Percentiles rank a stretch among this genome's conserved stretches.
These are phyloP conservation scores for Xylaria digitata DNA, from an alignment of 2,329 filamentous ascomycete genomes.

Conservation along the genomic window DNA sequence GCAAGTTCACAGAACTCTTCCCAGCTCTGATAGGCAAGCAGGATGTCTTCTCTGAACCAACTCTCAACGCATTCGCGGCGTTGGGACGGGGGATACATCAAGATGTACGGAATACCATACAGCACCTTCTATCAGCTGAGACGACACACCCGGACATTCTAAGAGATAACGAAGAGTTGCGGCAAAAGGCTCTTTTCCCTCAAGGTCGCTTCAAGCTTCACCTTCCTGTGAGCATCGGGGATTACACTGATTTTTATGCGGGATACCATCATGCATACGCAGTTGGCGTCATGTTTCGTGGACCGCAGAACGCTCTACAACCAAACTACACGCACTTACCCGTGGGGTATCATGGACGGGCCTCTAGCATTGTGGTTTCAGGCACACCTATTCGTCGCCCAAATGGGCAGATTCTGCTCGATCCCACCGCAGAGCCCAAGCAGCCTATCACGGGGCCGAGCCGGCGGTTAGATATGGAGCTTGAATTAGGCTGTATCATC, in stretches of 20 bases:
- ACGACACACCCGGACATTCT: conserved; percentile 71
- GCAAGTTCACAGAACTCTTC: conserved; percentile 41
- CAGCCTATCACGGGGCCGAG: conserved; percentile 71
- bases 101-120: conserved; percentile 75
- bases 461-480: conserved; percentile 79
- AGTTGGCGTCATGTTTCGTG: conserved; percentile 78
- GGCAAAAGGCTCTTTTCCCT: conserved; percentile 68
- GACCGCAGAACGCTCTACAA: conserved; percentile 77
- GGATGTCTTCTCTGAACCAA: conserved; percentile 71
- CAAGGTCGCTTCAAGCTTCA: conserved; percentile 72
- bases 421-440: conserved; percentile 71
- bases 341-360: conserved; percentile 83
- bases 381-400: conserved; percentile 80
- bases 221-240: conserved; percentile 80
- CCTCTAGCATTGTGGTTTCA: conserved; percentile 79
- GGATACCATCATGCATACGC: conserved; percentile 79
- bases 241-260: conserved; percentile 89
- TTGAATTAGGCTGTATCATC: conserved; percentile 83
- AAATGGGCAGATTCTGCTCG: conserved; percentile 76
- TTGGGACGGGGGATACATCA: conserved; percentile 75
- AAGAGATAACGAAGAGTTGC: conserved; percentile 69
- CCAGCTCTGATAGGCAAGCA: conserved; percentile 64
- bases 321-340: conserved; percentile 86
- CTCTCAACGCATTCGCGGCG: conserved; percentile 78
- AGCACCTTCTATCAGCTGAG: conserved; percentile 70